Evolutionary conservation across 2,329 filamentous ascomycete genomes (phyloP).

Genomic region (Malbranchea cinnamomea): DNA sequence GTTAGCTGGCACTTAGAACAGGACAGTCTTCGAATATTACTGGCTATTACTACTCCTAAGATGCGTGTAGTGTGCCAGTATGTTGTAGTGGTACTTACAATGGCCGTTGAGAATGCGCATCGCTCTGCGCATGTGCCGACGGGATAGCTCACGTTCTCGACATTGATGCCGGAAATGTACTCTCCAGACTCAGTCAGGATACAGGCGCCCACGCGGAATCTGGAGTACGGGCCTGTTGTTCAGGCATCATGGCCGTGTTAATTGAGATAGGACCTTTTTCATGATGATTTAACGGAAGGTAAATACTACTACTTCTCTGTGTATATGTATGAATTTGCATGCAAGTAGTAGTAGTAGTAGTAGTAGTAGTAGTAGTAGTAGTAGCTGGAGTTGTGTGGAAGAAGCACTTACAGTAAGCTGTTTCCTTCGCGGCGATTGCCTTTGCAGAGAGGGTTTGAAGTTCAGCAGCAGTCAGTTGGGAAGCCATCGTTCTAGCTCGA

Average conservation of each 20-base stretch:
- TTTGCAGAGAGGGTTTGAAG: slow-evolving; percentile 47
- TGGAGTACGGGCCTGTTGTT: slow-evolving; percentile 58
- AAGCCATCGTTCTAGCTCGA: slow-evolving; percentile 9
- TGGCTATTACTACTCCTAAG: no score
- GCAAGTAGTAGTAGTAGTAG: neutral
- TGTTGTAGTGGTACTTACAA: slow-evolving; percentile 36
- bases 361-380: slow-evolving; percentile 1
- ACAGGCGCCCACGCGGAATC: slow-evolving; percentile 78
- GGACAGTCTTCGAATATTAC: no score
- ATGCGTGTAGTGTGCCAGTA: no score
- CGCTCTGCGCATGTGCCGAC: slow-evolving; percentile 93
- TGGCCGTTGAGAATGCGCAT: slow-evolving; percentile 69
- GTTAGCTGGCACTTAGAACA: neutral
- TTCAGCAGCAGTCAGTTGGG: slow-evolving; percentile 43
- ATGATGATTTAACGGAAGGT: no score
- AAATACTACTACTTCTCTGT: no score
- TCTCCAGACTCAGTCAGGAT: slow-evolving; percentile 47
- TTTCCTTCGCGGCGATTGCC: slow-evolving; percentile 56
- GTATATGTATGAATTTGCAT: no score
- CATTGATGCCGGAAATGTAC: slow-evolving; percentile 63
- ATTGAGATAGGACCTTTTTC: slow-evolving; percentile 1
- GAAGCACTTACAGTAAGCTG: slow-evolving; percentile 56
- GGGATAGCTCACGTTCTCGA: slow-evolving; percentile 87
- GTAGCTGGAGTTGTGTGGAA: slow-evolving; percentile 1
- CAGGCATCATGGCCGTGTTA: slow-evolving; percentile 1